Conservation (phyloP, 352 stramenopile genomes). For the Peronospora farinosa region DNA sequence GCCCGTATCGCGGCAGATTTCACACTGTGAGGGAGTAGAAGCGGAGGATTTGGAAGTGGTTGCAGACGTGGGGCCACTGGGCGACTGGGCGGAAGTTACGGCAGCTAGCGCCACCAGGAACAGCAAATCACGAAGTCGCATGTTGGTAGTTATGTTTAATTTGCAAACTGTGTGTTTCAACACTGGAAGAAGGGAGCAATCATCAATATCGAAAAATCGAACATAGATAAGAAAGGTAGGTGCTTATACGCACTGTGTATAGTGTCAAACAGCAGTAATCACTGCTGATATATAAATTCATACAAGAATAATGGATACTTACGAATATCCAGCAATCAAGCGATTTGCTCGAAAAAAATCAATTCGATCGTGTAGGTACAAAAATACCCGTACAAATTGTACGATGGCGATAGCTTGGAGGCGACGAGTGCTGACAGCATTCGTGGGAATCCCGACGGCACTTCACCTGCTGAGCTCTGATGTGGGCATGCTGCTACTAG, state of each 20-base stretch:
- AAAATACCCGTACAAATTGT: background rate
- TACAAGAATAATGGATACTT: no score
- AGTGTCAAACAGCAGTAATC: background rate
- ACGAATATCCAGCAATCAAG: no score
- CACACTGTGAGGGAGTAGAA: conserved; percentile 25
- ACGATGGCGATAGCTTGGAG: conserved; percentile 47
- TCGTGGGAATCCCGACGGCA: conserved; percentile 54
- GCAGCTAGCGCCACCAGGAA: conserved; percentile 6
- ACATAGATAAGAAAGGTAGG: background rate
- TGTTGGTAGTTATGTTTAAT: background rate
- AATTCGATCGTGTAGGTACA: background rate
- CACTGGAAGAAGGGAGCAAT: background rate
- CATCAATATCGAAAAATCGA: no score
- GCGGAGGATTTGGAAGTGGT: conserved; percentile 16
- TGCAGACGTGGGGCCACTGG: conserved; percentile 18
- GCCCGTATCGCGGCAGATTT: conserved; percentile 45
- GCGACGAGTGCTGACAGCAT: conserved; percentile 44
- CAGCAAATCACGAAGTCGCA: conserved; percentile 8
- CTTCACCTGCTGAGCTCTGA: conserved; percentile 47
- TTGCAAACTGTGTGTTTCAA: background rate
- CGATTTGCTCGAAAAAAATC: no score
- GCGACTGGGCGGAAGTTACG: conserved; percentile 12
- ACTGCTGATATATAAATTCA: no score
- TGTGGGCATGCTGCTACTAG: conserved; percentile 45
- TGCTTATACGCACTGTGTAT: no score